phyloP scores from a whole-genome alignment of 1,139 yeast genomes.

The Debaryomyces sp. region DNA sequence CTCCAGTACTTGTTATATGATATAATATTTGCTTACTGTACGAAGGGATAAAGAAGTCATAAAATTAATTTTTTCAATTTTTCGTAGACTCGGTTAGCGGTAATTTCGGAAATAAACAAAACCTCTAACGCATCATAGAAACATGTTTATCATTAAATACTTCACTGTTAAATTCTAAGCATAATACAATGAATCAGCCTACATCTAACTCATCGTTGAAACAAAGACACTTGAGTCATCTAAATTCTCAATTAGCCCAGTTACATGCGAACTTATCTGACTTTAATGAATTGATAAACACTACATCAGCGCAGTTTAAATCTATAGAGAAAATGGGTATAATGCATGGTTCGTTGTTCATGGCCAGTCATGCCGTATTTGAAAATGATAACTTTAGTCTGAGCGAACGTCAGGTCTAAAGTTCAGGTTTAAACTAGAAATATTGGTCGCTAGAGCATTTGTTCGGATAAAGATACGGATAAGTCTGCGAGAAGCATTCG shows the following conservation, averaged over 20 bases:
- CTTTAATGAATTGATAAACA: constrained; percentile 54
- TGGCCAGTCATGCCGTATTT: constrained; percentile 66
- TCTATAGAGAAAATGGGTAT: constrained; percentile 59
- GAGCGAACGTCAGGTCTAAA: constrained; percentile 3
- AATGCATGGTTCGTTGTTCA: constrained; percentile 62
- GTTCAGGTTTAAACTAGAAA: background rate
- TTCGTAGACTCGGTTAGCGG: constrained; percentile 4
- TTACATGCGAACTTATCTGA: constrained; percentile 61
- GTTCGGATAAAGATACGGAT: background rate
- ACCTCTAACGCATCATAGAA: background rate
- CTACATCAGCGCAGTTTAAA: constrained; percentile 59
- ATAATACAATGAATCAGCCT: constrained; percentile 7
- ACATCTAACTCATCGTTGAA: constrained; percentile 21
- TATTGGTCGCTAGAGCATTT: background rate
- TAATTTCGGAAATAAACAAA: constrained; percentile 3
- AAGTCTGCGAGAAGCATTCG: background rate
- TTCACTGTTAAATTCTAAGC: background rate
- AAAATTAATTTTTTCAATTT: constrained; percentile 1
- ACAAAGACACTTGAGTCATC: constrained; percentile 59
- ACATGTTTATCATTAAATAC: background rate
- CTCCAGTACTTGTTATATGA: background rate
- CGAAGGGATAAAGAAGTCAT: background rate
- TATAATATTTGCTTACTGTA: background rate
- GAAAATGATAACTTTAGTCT: constrained; percentile 45
- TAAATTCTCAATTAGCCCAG: constrained; percentile 65